These are phyloP conservation scores for barley (Hordeum vulgare) DNA, from an alignment of 176 grass and related monocot species.

Conservation along the genomic window DNA sequence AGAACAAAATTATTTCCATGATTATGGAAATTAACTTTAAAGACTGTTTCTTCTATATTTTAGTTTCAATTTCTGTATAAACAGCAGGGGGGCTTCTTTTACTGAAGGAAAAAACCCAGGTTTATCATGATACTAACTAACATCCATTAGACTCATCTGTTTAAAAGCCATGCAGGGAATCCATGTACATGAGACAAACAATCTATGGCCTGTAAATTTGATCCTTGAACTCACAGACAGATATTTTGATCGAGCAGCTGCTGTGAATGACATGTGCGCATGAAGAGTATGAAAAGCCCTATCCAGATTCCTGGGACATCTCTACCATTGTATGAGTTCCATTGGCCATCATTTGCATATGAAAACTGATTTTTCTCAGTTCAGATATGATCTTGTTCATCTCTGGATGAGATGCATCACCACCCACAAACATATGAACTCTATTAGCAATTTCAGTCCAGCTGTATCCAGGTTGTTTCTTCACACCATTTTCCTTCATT, in stretches of 20 bases:
- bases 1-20: constrained; percentile 11
- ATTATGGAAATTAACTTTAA: constrained; percentile 7
- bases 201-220: constrained; percentile 4
- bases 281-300: constrained; percentile 8
- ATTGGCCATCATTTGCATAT: constrained; percentile 59
- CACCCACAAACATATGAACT: constrained; percentile 79
- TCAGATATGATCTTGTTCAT: constrained; percentile 51
- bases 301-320: constrained; percentile 5
- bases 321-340: constrained; percentile 23
- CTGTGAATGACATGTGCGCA: background rate
- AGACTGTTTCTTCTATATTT: background rate
- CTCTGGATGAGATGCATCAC: constrained; percentile 79
- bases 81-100: background rate
- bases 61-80: background rate
- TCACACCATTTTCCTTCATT: constrained; percentile 81
- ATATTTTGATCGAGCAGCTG: background rate
- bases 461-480: constrained; percentile 89
- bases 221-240: constrained; percentile 2
- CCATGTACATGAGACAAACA: constrained; percentile 3
- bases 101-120: background rate
- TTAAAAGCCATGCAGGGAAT: background rate
- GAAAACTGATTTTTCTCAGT: constrained; percentile 65
- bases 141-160: background rate
- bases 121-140: constrained; percentile 2
- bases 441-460: constrained; percentile 78